Percentiles rank a stretch among this genome's conserved stretches.
phyloP scores from a whole-genome alignment of 2,329 filamentous ascomycete genomes.

The Biscogniauxia sp. region DNA sequence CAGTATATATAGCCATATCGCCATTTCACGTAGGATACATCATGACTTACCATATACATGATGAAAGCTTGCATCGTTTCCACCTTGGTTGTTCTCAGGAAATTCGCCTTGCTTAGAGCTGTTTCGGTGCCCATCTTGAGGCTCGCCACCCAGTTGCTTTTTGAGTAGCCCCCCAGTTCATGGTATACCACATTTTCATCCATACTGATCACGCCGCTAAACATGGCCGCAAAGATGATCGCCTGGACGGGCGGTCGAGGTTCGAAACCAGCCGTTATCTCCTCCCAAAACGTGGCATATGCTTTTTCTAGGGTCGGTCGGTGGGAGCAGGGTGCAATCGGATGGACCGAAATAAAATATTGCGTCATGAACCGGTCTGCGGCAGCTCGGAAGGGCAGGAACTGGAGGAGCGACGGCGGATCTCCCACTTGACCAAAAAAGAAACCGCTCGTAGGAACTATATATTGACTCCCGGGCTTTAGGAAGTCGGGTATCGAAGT shows the following conservation, averaged over 20 bases:
- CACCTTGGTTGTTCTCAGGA: slow-evolving; percentile 67
- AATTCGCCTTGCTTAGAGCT: slow-evolving; percentile 66
- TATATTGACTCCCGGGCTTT: slow-evolving; percentile 62
- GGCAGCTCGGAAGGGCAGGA: slow-evolving; percentile 56
- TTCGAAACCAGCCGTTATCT: slow-evolving; percentile 57
- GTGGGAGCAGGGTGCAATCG: slow-evolving; percentile 66
- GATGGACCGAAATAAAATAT: slow-evolving; percentile 68
- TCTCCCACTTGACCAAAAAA: slow-evolving; percentile 57
- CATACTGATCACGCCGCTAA: slow-evolving; percentile 68
- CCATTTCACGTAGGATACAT: background rate
- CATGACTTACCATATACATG: slow-evolving; percentile 64
- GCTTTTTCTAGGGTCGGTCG: slow-evolving; percentile 63
- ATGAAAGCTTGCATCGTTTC: slow-evolving; percentile 75
- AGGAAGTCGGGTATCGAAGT: slow-evolving; percentile 51
- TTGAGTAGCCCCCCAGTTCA: slow-evolving; percentile 54
- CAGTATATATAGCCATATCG: slow-evolving; percentile 10
- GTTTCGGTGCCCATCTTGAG: slow-evolving; percentile 66
- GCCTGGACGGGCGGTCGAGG: slow-evolving; percentile 65
- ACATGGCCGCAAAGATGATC: slow-evolving; percentile 66
- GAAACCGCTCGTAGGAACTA: slow-evolving; percentile 65
- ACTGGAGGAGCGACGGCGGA: slow-evolving; percentile 53
- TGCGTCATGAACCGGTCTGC: slow-evolving; percentile 63
- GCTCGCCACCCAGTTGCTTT: slow-evolving; percentile 56
- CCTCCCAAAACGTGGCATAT: slow-evolving; percentile 65
- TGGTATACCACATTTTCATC: slow-evolving; percentile 49